Percentiles rank a stretch among this genome's conserved stretches.
Evolutionary conservation across 495 filamentous ascomycete species (phyloP).

Genomic region (Aeminium ludgeri): DNA sequence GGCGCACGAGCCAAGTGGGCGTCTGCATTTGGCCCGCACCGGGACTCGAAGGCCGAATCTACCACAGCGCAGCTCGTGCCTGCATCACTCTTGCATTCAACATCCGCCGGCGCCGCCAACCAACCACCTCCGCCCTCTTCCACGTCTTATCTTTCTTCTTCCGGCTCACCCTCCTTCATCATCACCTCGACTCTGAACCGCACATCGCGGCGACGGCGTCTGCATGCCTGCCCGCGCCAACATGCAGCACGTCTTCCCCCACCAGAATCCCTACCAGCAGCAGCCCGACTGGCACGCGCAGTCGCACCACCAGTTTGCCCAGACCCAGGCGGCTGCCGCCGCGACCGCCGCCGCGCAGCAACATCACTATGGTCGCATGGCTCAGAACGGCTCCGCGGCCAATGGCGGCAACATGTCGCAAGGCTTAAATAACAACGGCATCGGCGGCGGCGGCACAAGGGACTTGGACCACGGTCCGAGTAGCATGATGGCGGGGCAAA

Average conservation of each 20-base stretch:
- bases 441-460: constrained; percentile 28
- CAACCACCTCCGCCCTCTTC: no score
- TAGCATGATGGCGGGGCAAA: constrained; percentile 2
- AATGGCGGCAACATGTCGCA: constrained; percentile 3
- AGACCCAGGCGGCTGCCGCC: constrained; percentile 44
- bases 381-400: constrained; percentile 39
- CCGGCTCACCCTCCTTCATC: no score
- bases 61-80: no score
- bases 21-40: no score
- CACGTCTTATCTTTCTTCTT: no score
- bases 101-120: no score
- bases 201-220: neutral
- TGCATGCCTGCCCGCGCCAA: neutral
- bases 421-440: constrained; percentile 2
- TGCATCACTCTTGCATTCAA: no score
- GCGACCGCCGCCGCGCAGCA: constrained; percentile 49
- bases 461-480: neutral
- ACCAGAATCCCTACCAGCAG: constrained; percentile 64
- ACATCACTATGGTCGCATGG: constrained; percentile 48
- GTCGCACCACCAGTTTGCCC: constrained; percentile 30
- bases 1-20: no score
- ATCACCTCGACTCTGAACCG: neutral
- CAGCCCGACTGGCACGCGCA: constrained; percentile 36
- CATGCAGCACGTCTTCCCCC: constrained; percentile 37
- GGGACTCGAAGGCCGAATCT: no score